Base-by-base conservation (phyloP, 78 protist species). In the Chrysochromulina parva region DNA sequence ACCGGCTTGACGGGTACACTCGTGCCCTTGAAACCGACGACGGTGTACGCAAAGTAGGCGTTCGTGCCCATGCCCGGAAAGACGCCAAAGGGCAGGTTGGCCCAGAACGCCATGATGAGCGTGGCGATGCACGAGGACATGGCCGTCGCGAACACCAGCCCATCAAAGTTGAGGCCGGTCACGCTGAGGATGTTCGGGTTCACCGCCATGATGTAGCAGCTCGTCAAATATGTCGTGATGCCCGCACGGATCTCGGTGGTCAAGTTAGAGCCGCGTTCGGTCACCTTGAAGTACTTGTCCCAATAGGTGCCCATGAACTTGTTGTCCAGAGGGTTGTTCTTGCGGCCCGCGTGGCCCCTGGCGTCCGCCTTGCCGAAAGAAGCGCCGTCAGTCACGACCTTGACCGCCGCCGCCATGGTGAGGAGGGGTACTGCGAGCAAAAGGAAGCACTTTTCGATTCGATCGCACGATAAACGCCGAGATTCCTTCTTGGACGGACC, bases 81-180 rank as follows among this genome's bases (percentile, higher is more conserved):
- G 54, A 66, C 47, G 20, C 73, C 90, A 53, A 88, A 66, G 13
- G 90, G 90, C 90, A 88, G 81, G 58, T 88, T 88, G 90, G 85
- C 81, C 9, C 6, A 7, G n/a, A 65, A 7, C 13, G 80, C 80
- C 59, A 69, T 48, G 76, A 88, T 13, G 62, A 7, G 2, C 62
- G 55, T 38, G 17, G 38, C 90, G 58, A 88, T 10, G 55, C 14
- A 16, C 2, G 90, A 59, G 26, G 80, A 9, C 47, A 65, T 26
- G 1, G 85, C 78, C 3, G 90, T 88, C 28, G 62, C 81, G 55
- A 55, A 26, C 50, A 48, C 78, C n/a, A 54, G 50, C 28, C 48
- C 19, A 66, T 26, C 13, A 53, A 58, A 69, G 47, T 76, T 76
- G 28, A 58, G 47, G 47, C 90, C 90, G 16, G 85, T 2, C 54